Conservation (phyloP, 129 eudicot genomes). For the Escallonia herrerae region DNA sequence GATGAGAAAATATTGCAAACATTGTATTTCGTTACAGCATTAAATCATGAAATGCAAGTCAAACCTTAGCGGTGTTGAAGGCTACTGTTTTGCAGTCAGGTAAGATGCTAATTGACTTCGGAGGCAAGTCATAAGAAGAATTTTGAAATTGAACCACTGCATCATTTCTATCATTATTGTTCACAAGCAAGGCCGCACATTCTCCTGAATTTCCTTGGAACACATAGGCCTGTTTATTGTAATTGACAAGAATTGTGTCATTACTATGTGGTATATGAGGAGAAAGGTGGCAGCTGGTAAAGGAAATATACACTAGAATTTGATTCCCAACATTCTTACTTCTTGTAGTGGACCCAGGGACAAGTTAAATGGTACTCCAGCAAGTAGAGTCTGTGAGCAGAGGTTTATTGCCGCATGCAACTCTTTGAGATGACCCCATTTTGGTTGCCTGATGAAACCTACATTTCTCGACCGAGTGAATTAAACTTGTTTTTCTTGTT, state of each 20-base stretch:
- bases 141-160: constrained; percentile 37
- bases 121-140: constrained; percentile 40
- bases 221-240: constrained; percentile 50
- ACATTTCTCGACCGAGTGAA: background rate
- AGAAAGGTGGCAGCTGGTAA: background rate
- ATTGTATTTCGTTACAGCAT: no score
- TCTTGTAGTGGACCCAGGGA: constrained; percentile 43
- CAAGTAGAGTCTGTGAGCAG: constrained; percentile 44
- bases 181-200: constrained; percentile 76
- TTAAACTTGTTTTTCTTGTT: background rate
- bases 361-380: constrained; percentile 24
- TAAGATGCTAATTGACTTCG: constrained; percentile 77
- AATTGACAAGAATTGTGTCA: background rate
- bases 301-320: background rate
- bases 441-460: constrained; percentile 76
- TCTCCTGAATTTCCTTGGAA: constrained; percentile 31
- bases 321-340: constrained; percentile 22
- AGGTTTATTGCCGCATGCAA: constrained; percentile 61
- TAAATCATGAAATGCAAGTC: constrained; percentile 7
- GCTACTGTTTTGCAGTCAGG: constrained; percentile 71
- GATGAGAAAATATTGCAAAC: no score
- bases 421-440: constrained; percentile 73
- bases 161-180: constrained; percentile 19
- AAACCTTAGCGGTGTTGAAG: constrained; percentile 72
- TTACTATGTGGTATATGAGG: no score